A percentile compares a stretch with the other conserved stretches of the same genome.
phyloP scores from a whole-genome alignment of 176 grass and related monocot species.

The Bothriochloa decipiens region DNA sequence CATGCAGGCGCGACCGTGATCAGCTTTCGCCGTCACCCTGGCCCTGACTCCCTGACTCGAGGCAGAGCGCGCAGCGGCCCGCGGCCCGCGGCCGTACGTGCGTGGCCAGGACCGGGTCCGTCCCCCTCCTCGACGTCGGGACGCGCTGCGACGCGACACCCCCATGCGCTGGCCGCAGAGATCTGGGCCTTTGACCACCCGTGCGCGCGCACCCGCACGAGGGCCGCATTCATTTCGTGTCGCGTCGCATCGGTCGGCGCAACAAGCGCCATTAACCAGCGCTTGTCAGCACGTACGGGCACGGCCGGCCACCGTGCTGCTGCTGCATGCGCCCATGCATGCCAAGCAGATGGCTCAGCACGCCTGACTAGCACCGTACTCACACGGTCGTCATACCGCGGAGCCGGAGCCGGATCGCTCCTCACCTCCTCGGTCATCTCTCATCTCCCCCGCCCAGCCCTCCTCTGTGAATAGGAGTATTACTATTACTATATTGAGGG shows the following conservation, averaged over 20 bases:
- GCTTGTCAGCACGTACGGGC: not conserved
- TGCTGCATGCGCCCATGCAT: not conserved
- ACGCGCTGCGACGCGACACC: slow-evolving; percentile 4
- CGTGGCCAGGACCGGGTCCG: not conserved
- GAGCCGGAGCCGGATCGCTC: no score
- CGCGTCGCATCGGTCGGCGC: not conserved
- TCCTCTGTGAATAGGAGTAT: no score
- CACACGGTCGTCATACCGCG: no score
- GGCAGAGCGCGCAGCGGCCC: not conserved
- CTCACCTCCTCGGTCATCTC: no score
- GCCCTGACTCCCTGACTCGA: not conserved
- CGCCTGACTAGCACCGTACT: no score
- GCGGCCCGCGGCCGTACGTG: not conserved
- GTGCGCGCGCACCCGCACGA: slow-evolving; percentile 47
- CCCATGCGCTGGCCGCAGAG: slow-evolving; percentile 6
- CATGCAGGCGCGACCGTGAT: no score
- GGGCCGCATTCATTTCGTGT: slow-evolving; percentile 42
- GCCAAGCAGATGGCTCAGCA: no score
- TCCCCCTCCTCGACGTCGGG: not conserved
- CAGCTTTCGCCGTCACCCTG: no score
- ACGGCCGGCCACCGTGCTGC: not conserved
- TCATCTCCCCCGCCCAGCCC: no score
- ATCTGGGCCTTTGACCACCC: slow-evolving; percentile 21
- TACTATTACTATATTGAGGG: no score
- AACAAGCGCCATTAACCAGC: not conserved